These are phyloP conservation scores for Suillus clintonianus DNA, from an alignment of 768 basidiomycete genomes.

Conservation along the genomic window DNA sequence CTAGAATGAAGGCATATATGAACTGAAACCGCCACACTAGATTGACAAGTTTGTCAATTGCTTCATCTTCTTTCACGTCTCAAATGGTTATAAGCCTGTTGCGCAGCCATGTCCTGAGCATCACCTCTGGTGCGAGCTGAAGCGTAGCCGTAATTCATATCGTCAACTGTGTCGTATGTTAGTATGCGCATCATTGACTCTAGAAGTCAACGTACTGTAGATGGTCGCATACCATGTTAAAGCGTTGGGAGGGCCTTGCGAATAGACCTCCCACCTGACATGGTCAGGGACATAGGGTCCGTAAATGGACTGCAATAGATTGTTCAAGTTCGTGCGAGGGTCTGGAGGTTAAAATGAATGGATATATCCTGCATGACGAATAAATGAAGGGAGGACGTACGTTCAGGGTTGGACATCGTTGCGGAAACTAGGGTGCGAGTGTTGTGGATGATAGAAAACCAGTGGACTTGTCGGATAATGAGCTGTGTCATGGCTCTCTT, in stretches of 20 bases:
- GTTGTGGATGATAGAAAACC: background rate
- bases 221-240: background rate
- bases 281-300: background rate
- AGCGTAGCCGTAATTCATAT: background rate
- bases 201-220: background rate
- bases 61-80: background rate
- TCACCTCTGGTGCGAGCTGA: background rate
- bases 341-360: background rate
- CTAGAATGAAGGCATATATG: no score
- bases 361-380: background rate
- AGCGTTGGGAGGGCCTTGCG: background rate
- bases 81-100: background rate
- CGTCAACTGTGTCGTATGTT: background rate
- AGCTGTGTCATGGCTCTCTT: background rate
- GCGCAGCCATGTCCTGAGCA: background rate
- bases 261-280: background rate
- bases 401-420: background rate
- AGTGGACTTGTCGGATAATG: no score
- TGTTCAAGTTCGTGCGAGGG: background rate
- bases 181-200: background rate
- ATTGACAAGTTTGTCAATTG: background rate
- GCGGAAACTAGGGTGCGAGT: background rate
- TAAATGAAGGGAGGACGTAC: background rate
- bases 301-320: background rate
- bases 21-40: background rate